Evolutionary conservation across 768 basidiomycete genomes (phyloP), one percentile per base, ranked within the genome.

Genomic region (Termitomyces sp.): DNA sequence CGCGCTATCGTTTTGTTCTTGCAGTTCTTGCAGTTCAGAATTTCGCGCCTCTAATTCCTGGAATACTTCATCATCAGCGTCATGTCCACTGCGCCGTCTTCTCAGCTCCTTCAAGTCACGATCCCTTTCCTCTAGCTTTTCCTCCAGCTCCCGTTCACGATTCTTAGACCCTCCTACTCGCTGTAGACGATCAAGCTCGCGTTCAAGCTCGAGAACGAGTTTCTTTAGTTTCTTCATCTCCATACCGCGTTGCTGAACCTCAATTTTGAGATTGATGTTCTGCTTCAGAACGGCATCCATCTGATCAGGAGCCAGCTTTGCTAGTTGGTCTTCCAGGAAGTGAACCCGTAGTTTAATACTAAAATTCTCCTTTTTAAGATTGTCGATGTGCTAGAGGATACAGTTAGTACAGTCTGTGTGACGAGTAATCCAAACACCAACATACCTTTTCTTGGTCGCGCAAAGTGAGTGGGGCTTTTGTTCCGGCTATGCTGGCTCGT

Each of bases 281-380:
- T 96, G 93, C 65, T 95, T 93, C 57, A 93, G 82, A 4, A 89
- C 91, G 5, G 90, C 89, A 66, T 97, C 91, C 69, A 95, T 90
- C 67, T 97, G 90, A 69, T 96, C 94, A 0, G 94, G 93, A 0
- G 91, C 90, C 48, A 95, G 85, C 65, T 92, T 86, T 2, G 89
- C 89, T 16, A 99, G 82, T 45, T 92, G 88, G 67, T 98, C 94
- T 72, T 98, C 93, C 43, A 97, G 83, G 69, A 97, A 96, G 68
- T 97, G 94, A 3, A 98, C 91, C 58, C 94, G 91, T 52, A 98
- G 83, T 72, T 98, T 97, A 69, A 99, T 87, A 67, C 88, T 89
- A 71, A 98, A 98, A 78, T 96, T 96, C 71, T 98, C 95, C 71
- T 95, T 97, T 77, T 96, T 95, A 67, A 95, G 84, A 61, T 86